Conservation (phyloP, 2,329 filamentous ascomycete species). For the Aspergillus hortae region DNA sequence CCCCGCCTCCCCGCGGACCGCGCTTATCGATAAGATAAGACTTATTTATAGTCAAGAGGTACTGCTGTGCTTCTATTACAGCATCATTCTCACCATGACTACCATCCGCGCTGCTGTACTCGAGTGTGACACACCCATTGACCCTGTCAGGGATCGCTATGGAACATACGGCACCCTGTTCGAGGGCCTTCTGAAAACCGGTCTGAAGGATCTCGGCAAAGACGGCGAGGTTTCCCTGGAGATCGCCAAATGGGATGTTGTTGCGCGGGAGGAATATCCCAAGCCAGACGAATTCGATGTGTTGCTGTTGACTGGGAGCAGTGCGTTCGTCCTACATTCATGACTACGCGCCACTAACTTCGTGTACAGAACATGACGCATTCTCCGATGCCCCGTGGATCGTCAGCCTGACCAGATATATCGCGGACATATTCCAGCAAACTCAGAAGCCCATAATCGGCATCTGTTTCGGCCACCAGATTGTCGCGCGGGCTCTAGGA, state of each 20-base stretch:
- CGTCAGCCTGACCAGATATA: conserved; percentile 40
- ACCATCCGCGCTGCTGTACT: conserved; percentile 23
- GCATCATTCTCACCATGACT: conserved; percentile 1
- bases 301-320: conserved; percentile 28
- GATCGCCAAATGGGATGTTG: conserved; percentile 24
- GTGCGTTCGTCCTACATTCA: conserved; percentile 14
- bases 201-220: conserved; percentile 9
- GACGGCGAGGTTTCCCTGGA: conserved; percentile 7
- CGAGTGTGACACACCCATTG: conserved; percentile 29
- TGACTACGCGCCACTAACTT: neutral
- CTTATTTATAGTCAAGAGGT: neutral
- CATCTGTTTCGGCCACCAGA: conserved; percentile 51
- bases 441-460: conserved; percentile 38
- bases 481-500: conserved; percentile 43
- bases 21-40: conserved; percentile 15
- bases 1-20: conserved; percentile 5
- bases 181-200: conserved; percentile 18
- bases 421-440: conserved; percentile 23
- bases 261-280: conserved; percentile 20
- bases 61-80: neutral
- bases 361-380: conserved; percentile 32
- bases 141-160: conserved; percentile 16
- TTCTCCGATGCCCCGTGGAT: conserved; percentile 48
- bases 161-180: conserved; percentile 27
- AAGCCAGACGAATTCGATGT: conserved; percentile 21